Base-by-base conservation (phyloP, 140 eudicot genomes). In the Oenanthe javanica region DNA sequence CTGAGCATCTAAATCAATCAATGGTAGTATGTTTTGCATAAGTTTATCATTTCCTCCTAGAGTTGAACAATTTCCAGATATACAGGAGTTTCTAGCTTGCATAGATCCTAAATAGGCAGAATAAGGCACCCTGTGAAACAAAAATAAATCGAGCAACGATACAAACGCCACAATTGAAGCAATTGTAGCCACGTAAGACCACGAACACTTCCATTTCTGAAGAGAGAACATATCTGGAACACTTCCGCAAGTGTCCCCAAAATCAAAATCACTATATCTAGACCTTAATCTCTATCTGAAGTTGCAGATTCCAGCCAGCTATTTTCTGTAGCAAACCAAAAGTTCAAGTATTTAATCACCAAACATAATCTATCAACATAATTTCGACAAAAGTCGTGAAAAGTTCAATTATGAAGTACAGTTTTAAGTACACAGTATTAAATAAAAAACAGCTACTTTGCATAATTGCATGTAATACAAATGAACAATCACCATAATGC, bases 181-280 rank as follows among this genome's bases (percentile, higher is more conserved):
- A 79, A 87, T 74, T 11, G 90, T 73, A 36, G 84, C 89, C 63
- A 82, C 86, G 14, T 90, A 85, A 79, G 97, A 90, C 94, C 96
- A 89, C 50, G 97, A 89, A 63, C 94, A 92, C 85, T 79, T 86
- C 89, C 90, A 83, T 84, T 90, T 92, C 84, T 89, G 97, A 80
- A 84, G 36, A 75, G 89, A 79, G 75, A 89, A 46, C 97, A 94
- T 94, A 86, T 88, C 92, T 83, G 89, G 61, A 48, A 50, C 40
- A 66, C 72, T 80, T 74, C 73, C 82, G 69, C 40, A n/a, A 15
- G 14, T 12, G 25, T 18, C 66, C 49, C 23, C 40, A n/a, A 48
- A 82, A 66, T 76, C 18, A 67, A 43, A 74, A 66, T 55, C 57
- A 59, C 79, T 19, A 77, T 19, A 54, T 81, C 81, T 80, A 46